Base-by-base conservation (phyloP, 192 early-diverging fungal genomes). In the Coemansia sp. region DNA sequence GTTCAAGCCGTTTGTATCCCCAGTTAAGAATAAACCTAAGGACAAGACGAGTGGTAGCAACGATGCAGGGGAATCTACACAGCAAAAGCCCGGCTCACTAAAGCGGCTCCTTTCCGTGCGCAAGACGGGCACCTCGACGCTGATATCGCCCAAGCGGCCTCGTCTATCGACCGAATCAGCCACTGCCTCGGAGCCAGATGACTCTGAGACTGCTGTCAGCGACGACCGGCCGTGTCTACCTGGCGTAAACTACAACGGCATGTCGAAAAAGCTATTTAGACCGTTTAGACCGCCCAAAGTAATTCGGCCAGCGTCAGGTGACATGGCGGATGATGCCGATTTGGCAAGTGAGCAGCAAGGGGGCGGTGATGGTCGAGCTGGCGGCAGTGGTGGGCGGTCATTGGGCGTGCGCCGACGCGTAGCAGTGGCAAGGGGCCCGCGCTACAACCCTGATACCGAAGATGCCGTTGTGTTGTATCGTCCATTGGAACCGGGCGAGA, bases 391-490 rank as follows among this genome's bases (percentile, higher is more conserved):
- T 24, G 60, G 35, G 1, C 65, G 78, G 59, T 67, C 77, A 19
- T 47, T 93, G 40, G 91, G 91, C n/a, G 73, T 91, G 22, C 82
- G 88, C 7, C 68, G 86, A 20, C 79, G 86, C n/a, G 25, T 76
- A 31, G 74, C 51, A 2, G 59, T 86, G 24, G 61, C 72, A 40
- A 86, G 67, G 29, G 88, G 89, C 9, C 87, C 92, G 6, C 82
- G 92, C 20, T 89, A 97, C 62, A 95, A 96, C 53, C 94, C 93
- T 12, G 91, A 90, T 11, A 87, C 87, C 7, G 89, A 91, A 47
- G 90, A 88, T 24, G 93, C 97, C 1, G 86, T 99, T 36, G 86
- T 99, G 8, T 68, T 99, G 9, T 95, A 92, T 79, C 85, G 90
- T 51, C 96, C 96, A 24, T 79, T 74, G 1, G 72, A 84, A 40